Percentiles rank a stretch among this genome's conserved stretches.
Conservation (phyloP, 2,329 filamentous ascomycete genomes). For the Fusarium liriodendri region DNA sequence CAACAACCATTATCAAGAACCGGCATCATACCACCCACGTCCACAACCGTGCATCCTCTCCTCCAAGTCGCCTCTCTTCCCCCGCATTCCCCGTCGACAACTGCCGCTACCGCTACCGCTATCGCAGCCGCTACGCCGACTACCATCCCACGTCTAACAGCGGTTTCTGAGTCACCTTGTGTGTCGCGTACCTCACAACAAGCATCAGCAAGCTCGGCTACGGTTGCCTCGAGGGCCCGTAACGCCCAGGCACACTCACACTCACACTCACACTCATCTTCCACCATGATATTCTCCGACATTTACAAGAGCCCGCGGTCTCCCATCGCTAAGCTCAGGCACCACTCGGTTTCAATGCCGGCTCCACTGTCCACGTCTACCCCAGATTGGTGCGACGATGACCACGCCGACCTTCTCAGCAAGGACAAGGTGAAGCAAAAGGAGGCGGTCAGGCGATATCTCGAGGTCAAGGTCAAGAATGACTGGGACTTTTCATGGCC, state of each 20-base stretch:
- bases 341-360: conserved; percentile 47
- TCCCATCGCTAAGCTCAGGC: conserved; percentile 64
- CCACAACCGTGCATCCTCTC: conserved; percentile 36
- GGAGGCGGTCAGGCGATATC: conserved; percentile 68
- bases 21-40: conserved; percentile 36
- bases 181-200: conserved; percentile 17
- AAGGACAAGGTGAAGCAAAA: conserved; percentile 72
- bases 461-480: conserved; percentile 64
- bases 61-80: conserved; percentile 32
- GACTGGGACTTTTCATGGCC: conserved; percentile 73
- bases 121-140: conserved; percentile 23
- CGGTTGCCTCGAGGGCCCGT: conserved; percentile 30
- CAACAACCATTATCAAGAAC: conserved; percentile 16
- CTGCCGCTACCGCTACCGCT: conserved; percentile 34
- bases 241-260: conserved; percentile 27
- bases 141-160: conserved; percentile 13
- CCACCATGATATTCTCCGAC: conserved; percentile 68
- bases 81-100: conserved; percentile 39
- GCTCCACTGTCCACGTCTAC: conserved; percentile 43
- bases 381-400: conserved; percentile 57
- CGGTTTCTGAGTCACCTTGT: conserved; percentile 20
- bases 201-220: conserved; percentile 10
- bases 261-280: conserved; percentile 4
- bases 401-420: conserved; percentile 70
- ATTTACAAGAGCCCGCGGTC: conserved; percentile 68